Evolutionary conservation across 176 grass and related monocot species (phyloP).

Genomic region (Coix lacrymajobi): DNA sequence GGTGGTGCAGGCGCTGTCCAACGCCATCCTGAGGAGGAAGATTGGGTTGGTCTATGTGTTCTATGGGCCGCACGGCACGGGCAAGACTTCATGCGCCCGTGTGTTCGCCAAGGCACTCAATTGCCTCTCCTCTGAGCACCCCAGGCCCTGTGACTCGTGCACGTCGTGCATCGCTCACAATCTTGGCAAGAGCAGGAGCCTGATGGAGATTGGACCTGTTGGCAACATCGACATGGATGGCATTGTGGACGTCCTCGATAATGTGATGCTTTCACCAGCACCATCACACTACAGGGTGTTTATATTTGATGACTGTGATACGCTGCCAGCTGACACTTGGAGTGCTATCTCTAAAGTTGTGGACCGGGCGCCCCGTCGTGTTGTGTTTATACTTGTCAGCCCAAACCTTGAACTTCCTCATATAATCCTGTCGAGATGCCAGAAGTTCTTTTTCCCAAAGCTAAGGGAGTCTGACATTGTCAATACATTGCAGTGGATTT

Average conservation of each 20-base stretch:
- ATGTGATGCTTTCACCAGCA: slow-evolving; percentile 46
- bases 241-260: slow-evolving; percentile 59
- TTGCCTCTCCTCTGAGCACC: slow-evolving; percentile 55
- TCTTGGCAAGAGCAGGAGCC: slow-evolving; percentile 59
- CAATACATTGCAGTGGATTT: slow-evolving; percentile 63
- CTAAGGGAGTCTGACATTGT: slow-evolving; percentile 81
- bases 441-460: slow-evolving; percentile 95
- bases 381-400: slow-evolving; percentile 78
- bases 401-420: slow-evolving; percentile 82
- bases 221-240: slow-evolving; percentile 66
- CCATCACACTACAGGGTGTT: slow-evolving; percentile 71
- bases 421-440: slow-evolving; percentile 76
- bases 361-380: slow-evolving; percentile 54
- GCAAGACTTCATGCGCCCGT: slow-evolving; percentile 77
- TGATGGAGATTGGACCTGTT: slow-evolving; percentile 79
- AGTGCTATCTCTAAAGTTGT: slow-evolving; percentile 66
- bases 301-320: slow-evolving; percentile 83
- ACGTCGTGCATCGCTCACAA: slow-evolving; percentile 70
- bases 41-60: slow-evolving; percentile 70
- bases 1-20: slow-evolving; percentile 86
- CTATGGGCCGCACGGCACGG: slow-evolving; percentile 81
- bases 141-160: slow-evolving; percentile 68
- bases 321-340: slow-evolving; percentile 63
- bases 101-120: slow-evolving; percentile 86
- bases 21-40: slow-evolving; percentile 62